Conservation (phyloP, 257 asterid species). For the Nicotiana paniculata region DNA sequence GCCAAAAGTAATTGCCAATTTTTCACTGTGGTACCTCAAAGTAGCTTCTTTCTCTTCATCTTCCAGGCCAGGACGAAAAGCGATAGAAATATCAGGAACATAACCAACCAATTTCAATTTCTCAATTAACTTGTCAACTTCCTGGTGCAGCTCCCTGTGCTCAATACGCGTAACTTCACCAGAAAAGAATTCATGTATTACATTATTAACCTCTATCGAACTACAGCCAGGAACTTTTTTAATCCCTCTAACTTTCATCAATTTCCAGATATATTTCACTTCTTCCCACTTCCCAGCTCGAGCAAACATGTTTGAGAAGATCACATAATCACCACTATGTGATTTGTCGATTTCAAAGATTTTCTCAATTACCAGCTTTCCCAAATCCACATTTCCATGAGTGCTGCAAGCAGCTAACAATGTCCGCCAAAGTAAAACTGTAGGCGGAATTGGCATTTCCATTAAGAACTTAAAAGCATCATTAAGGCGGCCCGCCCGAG, state of each 20-base stretch:
- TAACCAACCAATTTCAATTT: constrained; percentile 27
- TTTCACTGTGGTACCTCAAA: constrained; percentile 37
- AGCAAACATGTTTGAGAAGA: constrained; percentile 31
- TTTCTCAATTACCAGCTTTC: constrained; percentile 19
- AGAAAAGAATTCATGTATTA: constrained; percentile 34
- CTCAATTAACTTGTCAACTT: constrained; percentile 25
- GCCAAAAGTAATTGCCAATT: constrained; percentile 35
- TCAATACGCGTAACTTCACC: constrained; percentile 28
- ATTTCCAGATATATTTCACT: constrained; percentile 10
- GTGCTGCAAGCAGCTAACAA: constrained; percentile 34
- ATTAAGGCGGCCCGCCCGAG: constrained; percentile 29
- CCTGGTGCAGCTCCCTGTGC: constrained; percentile 26
- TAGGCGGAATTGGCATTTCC: constrained; percentile 22
- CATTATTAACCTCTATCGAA: constrained; percentile 22
- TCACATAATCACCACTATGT: constrained; percentile 34
- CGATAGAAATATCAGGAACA: constrained; percentile 27
- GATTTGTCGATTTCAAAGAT: constrained; percentile 24
- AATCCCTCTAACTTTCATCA: constrained; percentile 26
- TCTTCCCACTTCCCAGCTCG: constrained; percentile 32
- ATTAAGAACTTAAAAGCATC: constrained; percentile 27
- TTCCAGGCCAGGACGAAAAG: constrained; percentile 19
- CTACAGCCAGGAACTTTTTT: constrained; percentile 35
- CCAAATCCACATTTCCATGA: constrained; percentile 27
- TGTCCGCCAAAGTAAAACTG: constrained; percentile 32
- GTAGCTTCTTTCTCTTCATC: constrained; percentile 28